These are phyloP conservation scores for Pyricularia sp. DNA, from an alignment of 2,329 filamentous ascomycete genomes.

Conservation along the genomic window DNA sequence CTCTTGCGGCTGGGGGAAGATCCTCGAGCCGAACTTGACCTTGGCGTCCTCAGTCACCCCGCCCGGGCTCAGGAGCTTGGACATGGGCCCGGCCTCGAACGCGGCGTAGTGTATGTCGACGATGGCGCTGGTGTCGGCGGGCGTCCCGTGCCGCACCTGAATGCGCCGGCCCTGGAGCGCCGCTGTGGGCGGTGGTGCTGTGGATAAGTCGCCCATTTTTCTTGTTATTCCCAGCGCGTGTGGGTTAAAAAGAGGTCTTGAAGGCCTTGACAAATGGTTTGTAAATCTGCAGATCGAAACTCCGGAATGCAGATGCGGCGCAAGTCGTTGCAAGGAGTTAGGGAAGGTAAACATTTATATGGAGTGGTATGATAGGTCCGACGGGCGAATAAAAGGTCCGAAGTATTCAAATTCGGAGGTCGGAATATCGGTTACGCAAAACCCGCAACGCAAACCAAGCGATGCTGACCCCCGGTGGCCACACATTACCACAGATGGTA, in stretches of 20 bases:
- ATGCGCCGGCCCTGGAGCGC: conserved; percentile 8
- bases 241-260: background rate
- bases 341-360: background rate
- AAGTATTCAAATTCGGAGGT: background rate
- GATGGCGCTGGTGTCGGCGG: conserved; percentile 12
- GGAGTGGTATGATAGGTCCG: background rate
- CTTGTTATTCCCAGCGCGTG: background rate
- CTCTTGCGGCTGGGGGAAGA: conserved; percentile 9
- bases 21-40: conserved; percentile 9
- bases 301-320: background rate
- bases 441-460: background rate
- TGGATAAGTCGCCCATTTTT: background rate
- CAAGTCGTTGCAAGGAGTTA: background rate
- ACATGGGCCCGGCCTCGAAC: conserved; percentile 14
- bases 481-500: background rate
- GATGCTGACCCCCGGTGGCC: background rate
- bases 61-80: conserved; percentile 15
- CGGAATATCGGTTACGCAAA: background rate
- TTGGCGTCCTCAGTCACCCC: conserved; percentile 11
- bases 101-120: conserved; percentile 13
- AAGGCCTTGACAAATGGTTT: no score
- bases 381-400: background rate
- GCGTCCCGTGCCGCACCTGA: conserved; percentile 13
- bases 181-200: background rate
- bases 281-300: background rate